Conservation (phyloP, 805 yeast genomes). For the Cyberlindnera saturnus region DNA sequence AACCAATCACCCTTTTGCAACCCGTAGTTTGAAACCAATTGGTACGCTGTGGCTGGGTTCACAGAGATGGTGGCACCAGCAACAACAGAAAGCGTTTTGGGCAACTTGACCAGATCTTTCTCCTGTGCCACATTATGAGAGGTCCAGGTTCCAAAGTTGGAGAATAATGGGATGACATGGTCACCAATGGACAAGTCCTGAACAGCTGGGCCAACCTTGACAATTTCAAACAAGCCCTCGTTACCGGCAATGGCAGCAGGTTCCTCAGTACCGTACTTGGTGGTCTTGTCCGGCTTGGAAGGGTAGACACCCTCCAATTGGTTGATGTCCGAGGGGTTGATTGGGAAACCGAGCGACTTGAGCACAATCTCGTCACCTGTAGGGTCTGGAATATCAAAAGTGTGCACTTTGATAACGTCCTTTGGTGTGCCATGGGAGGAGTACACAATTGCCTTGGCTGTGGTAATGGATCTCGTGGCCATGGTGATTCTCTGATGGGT, state of each 20-base stretch:
- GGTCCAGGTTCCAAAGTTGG: slow-evolving; percentile 93
- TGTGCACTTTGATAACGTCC: slow-evolving; percentile 47
- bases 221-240: slow-evolving; percentile 86
- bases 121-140: slow-evolving; percentile 58
- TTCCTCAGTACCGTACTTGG: slow-evolving; percentile 47
- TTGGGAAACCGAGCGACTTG: slow-evolving; percentile 71
- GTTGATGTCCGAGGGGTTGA: slow-evolving; percentile 86
- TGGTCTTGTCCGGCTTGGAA: slow-evolving; percentile 52
- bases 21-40: slow-evolving; percentile 68
- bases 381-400: slow-evolving; percentile 44
- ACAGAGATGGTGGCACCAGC: slow-evolving; percentile 89
- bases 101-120: slow-evolving; percentile 48
- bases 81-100: slow-evolving; percentile 40
- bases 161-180: slow-evolving; percentile 75
- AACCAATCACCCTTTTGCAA: slow-evolving; percentile 64
- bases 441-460: slow-evolving; percentile 65
- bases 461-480: slow-evolving; percentile 20
- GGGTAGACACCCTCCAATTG: slow-evolving; percentile 87
- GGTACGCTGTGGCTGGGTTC: slow-evolving; percentile 89
- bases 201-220: slow-evolving; percentile 59
- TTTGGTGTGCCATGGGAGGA: slow-evolving; percentile 62
- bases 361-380: slow-evolving; percentile 47
- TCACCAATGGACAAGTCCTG: slow-evolving; percentile 57
- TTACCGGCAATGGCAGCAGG: slow-evolving; percentile 89
- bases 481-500: not conserved